Evolutionary conservation across 2,329 filamentous ascomycete genomes (phyloP), one percentile per base, ranked within the genome.

Genomic region (Myriosclerotinia scirpicola): DNA sequence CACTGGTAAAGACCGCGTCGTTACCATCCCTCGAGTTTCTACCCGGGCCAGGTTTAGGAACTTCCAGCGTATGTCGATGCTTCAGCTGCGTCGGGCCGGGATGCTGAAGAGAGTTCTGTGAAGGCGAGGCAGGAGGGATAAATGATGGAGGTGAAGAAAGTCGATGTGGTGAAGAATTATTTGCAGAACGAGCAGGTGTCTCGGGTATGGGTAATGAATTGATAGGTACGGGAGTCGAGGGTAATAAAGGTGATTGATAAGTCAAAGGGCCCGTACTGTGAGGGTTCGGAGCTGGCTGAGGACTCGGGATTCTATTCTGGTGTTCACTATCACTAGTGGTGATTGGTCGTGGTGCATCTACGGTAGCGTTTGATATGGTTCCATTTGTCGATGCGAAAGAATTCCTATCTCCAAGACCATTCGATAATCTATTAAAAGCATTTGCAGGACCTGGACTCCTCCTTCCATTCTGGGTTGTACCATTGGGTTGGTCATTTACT

Each of bases 21-120:
- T 78, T 83, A 40, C 88, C 84, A 71, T 97, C 93, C 71, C 86
- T 87, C n/a, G 91, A 92, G 64, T 80, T 84, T 72, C 91, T 85
- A 44, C 84, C 81, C n/a, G 87, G 83, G 26, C 83, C 80, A 20
- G 83, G 78, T 77, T 89, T 91, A 9, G 93, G 93, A 0, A 97
- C 92, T 78, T 97, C 92, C 36, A 97, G 83, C 0, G 92, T 97
- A 79, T 97, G 90, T 71, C 93, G 87, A 69, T 97, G 92, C 77
- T 90, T 90, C 59, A 94, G 80, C 65, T 85, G 84, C 26, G 84
- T 79, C 42, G 82, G 80, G 17, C 82, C 81, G 11, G 85, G 81
- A 50, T 87, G 83, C 54, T 67, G 70, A 26, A 66, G 62, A 20
- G 73, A 73, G 44, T 53, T 70, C 15, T 70, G 61, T 17, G 73